Evolutionary conservation across 441 rosid species (phyloP).

Genomic region (Viola pubescens): DNA sequence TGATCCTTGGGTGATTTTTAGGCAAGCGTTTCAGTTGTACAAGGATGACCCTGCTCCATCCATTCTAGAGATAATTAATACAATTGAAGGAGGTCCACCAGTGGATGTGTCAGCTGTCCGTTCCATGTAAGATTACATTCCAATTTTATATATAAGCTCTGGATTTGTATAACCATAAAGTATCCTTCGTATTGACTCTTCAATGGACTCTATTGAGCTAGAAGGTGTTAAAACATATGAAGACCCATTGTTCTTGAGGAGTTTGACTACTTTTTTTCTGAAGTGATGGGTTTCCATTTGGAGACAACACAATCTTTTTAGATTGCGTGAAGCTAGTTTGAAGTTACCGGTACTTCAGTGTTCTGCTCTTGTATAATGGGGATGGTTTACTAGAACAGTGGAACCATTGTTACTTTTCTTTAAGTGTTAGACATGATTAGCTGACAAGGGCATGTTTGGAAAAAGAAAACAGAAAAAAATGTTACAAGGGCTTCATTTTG

Average conservation of each 20-base stretch:
- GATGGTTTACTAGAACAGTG: neutral
- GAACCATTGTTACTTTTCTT: neutral
- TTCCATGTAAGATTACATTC: slow-evolving; percentile 64
- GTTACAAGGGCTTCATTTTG: neutral
- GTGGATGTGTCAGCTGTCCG: slow-evolving; percentile 92
- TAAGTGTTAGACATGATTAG: neutral
- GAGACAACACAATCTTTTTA: neutral
- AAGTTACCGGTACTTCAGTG: neutral
- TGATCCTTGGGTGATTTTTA: slow-evolving; percentile 28
- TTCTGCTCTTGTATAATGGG: neutral
- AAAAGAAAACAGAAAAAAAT: too few relatives aligned
- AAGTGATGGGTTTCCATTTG: neutral
- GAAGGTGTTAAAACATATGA: neutral
- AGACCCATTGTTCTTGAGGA: neutral
- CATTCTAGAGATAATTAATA: slow-evolving; percentile 79
- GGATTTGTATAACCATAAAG: neutral
- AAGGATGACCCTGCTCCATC: slow-evolving; percentile 71
- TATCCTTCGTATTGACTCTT: slow-evolving; percentile 2
- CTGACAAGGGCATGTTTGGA: too few relatives aligned
- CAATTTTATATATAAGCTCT: neutral
- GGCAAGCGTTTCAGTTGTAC: slow-evolving; percentile 90
- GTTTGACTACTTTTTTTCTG: neutral
- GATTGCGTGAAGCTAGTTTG: neutral
- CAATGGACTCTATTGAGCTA: neutral
- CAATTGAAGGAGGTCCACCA: slow-evolving; percentile 97